Base-by-base conservation (phyloP, 306 rosid species). In the Lathyrus oleraceus region DNA sequence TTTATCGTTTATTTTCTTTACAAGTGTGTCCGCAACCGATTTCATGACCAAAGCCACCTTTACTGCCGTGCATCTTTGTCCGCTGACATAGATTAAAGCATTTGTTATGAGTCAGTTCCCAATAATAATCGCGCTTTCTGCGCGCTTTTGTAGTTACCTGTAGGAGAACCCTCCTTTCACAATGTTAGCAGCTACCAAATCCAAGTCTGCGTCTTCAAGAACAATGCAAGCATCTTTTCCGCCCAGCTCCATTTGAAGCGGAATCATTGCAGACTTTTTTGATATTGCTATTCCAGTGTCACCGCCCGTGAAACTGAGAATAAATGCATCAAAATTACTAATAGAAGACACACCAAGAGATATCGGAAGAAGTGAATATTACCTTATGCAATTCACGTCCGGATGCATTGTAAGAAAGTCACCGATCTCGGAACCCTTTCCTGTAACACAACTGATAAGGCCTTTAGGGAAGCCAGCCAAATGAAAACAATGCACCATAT, bases 211-310 rank as follows among this genome's bases (percentile, higher is more conserved):
- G 65, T 92, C 98, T 79, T 92, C 96, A 28, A 92, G 96, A 61
- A 92, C 89, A 75, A 92, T 89, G 90, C 96, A 92, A 17, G 98
- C 98, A 77, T 89, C 98, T 86, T 92, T 89, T 49, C 98, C 96
- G 30, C 98, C 98, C 57, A 89, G 61, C 69, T 89, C 96, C 95
- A 92, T 92, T 81, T 89, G 96, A 76, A 89, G 96, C 66, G 97
- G 92, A 56, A 89, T 57, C 97, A 92, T 92, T 66, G 90, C 87
- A 6, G 97, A 87, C 88, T 92, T 92, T 70, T 86, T 92, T 4
- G 96, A 92, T 52, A 92, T 92, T 72, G 90, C 87, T 51, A 92
- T 6, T 23, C 95, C 95, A 0, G 96, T 89, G 80, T 92, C 97
- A 28, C 96, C 96, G 25, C 96, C 97, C 0, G 97, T 92, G 83